phyloP scores from a whole-genome alignment of 257 asterid species.

The Solanum peruvianum region DNA sequence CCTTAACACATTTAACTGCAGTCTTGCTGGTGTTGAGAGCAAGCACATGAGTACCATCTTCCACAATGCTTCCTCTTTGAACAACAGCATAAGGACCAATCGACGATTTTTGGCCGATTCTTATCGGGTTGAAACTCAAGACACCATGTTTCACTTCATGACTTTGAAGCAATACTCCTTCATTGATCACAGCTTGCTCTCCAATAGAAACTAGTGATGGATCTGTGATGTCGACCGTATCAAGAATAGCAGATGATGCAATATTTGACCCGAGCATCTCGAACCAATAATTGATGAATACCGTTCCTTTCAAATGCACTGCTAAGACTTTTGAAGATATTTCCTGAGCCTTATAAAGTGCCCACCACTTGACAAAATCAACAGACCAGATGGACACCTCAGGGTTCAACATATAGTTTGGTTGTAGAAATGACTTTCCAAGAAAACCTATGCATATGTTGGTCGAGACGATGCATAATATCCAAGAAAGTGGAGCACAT shows the following conservation, averaged over 20 bases:
- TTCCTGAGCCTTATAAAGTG: conserved; percentile 59
- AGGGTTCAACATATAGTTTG: conserved; percentile 32
- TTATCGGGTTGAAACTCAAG: conserved; percentile 31
- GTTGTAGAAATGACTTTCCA: conserved; percentile 38
- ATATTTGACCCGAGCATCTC: conserved; percentile 53
- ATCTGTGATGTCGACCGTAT: conserved; percentile 50
- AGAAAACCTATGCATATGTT: conserved; percentile 25
- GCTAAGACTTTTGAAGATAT: conserved; percentile 56
- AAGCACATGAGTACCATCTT: conserved; percentile 38
- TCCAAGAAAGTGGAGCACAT: conserved; percentile 45
- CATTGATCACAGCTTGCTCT: conserved; percentile 46
- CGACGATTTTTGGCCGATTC: conserved; percentile 32
- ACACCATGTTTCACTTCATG: conserved; percentile 56
- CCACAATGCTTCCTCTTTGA: conserved; percentile 30
- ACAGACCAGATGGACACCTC: conserved; percentile 54
- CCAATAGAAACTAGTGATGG: conserved; percentile 55
- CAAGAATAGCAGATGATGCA: conserved; percentile 39
- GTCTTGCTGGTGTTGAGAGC: conserved; percentile 15
- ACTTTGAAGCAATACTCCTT: conserved; percentile 58
- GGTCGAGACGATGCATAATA: conserved; percentile 35
- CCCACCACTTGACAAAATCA: conserved; percentile 69
- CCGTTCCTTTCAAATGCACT: conserved; percentile 59
- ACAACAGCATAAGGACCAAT: conserved; percentile 58
- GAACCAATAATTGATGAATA: conserved; percentile 55
- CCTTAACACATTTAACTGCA: conserved; percentile 1